These are phyloP conservation scores for Phlegmacium glaucopus DNA, from an alignment of 768 basidiomycete genomes.

Conservation along the genomic window DNA sequence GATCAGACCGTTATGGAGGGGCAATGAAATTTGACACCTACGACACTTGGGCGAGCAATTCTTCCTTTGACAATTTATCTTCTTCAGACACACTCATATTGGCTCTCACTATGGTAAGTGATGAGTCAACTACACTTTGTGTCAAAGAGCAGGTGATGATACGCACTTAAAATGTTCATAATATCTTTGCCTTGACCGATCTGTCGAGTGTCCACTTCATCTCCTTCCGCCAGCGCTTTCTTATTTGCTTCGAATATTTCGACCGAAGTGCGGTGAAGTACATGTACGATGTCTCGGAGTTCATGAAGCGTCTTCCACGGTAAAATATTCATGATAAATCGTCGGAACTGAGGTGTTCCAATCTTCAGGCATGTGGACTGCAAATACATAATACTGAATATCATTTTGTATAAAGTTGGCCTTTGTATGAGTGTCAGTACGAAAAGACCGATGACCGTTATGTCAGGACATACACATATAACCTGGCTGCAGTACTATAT, in stretches of 20 bases:
- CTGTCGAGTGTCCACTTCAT: slow-evolving; percentile 28
- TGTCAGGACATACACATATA: slow-evolving; percentile 22
- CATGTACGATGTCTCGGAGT: slow-evolving; percentile 29
- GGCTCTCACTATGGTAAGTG: slow-evolving; percentile 33
- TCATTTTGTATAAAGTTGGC: slow-evolving; percentile 12
- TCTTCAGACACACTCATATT: slow-evolving; percentile 31
- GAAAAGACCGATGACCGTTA: not conserved
- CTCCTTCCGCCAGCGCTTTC: slow-evolving; percentile 30
- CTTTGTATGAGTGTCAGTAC: slow-evolving; percentile 7
- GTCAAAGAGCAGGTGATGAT: not conserved
- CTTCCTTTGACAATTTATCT: slow-evolving; percentile 31
- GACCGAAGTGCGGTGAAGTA: slow-evolving; percentile 32
- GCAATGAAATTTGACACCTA: slow-evolving; percentile 9
- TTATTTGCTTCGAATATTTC: slow-evolving; percentile 37
- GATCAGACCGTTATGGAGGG: too few relatives aligned
- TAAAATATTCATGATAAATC: slow-evolving; percentile 28
- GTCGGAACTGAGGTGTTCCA: slow-evolving; percentile 27
- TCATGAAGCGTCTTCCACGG: slow-evolving; percentile 28
- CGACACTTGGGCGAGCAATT: slow-evolving; percentile 37
- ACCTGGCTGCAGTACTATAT: slow-evolving; percentile 27
- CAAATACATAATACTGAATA: slow-evolving; percentile 16
- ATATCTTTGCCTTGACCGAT: slow-evolving; percentile 44
- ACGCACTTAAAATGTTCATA: slow-evolving; percentile 42
- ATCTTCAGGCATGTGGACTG: slow-evolving; percentile 22
- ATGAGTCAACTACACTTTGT: not conserved